Evolutionary conservation across 148 eudicot genomes (phyloP).

Genomic region (Chenopodium suecicum): DNA sequence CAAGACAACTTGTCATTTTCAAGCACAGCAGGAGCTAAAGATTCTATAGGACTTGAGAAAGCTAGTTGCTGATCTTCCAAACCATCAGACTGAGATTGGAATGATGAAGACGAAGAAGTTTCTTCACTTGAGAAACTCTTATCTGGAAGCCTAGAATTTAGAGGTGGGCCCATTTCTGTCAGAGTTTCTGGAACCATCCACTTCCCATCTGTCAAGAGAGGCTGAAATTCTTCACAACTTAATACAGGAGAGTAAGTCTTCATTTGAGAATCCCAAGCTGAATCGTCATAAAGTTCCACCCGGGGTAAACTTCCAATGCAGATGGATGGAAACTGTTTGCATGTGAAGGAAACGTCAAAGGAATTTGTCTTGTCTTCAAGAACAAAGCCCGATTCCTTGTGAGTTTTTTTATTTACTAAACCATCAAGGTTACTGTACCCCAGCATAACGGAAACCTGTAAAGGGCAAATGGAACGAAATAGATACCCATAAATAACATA

Average conservation of each 20-base stretch:
- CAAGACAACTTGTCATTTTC: slow-evolving; percentile 36
- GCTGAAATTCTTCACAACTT: slow-evolving; percentile 41
- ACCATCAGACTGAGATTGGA: slow-evolving; percentile 27
- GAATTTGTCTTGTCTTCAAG: slow-evolving; percentile 29
- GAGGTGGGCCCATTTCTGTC: slow-evolving; percentile 38
- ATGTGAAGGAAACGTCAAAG: slow-evolving; percentile 49
- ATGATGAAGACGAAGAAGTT: slow-evolving; percentile 26
- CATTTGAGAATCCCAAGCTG: slow-evolving; percentile 38
- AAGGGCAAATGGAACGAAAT: slow-evolving; percentile 8
- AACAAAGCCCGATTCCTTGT: slow-evolving; percentile 27
- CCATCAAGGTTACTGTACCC: slow-evolving; percentile 52
- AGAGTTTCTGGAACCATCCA: slow-evolving; percentile 46
- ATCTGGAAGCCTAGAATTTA: slow-evolving; percentile 27
- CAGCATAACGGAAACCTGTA: slow-evolving; percentile 64
- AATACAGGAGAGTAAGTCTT: slow-evolving; percentile 34
- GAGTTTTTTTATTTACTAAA: slow-evolving; percentile 38
- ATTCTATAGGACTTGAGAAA: slow-evolving; percentile 29
- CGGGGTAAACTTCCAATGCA: slow-evolving; percentile 54
- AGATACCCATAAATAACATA: not conserved
- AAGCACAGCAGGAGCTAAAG: slow-evolving; percentile 30
- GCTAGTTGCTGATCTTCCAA: slow-evolving; percentile 32
- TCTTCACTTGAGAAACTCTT: slow-evolving; percentile 32
- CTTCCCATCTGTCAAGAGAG: slow-evolving; percentile 38
- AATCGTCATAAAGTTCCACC: slow-evolving; percentile 63
- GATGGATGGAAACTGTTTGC: slow-evolving; percentile 81